Percentiles rank a stretch among this genome's conserved stretches.
Conservation (phyloP, 768 basidiomycete species). For the Hypsizygus marmoreus region DNA sequence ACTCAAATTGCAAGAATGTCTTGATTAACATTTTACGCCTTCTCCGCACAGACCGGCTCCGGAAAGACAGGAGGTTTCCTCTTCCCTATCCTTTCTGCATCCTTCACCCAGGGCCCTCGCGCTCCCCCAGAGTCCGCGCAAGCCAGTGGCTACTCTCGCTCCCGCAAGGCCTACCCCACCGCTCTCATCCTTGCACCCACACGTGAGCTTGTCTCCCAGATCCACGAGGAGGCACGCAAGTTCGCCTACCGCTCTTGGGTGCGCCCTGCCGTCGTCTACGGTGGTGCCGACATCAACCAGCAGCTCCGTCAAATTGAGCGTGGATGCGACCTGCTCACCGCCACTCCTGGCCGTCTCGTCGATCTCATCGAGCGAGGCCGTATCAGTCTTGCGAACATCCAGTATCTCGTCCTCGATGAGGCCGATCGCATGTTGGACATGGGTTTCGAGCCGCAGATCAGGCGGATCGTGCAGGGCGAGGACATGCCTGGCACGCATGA, state of each 20-base stretch:
- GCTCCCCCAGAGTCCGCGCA: constrained; percentile 59
- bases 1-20: constrained; percentile 7
- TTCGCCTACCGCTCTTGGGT: constrained; percentile 99
- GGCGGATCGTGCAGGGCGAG: constrained; percentile 95
- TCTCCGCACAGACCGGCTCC: constrained; percentile 83
- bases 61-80: constrained; percentile 99
- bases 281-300: constrained; percentile 96
- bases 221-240: constrained; percentile 98
- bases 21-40: constrained; percentile 9
- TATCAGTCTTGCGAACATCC: constrained; percentile 94
- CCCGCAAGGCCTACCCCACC: constrained; percentile 93
- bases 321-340: constrained; percentile 95
- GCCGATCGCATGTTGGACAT: constrained; percentile 99
- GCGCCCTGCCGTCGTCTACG: constrained; percentile 97
- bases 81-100: constrained; percentile 96
- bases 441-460: constrained; percentile 99
- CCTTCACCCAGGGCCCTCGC: constrained; percentile 82
- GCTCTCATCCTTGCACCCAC: constrained; percentile 98
- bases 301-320: constrained; percentile 94
- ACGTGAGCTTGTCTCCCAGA: constrained; percentile 98
- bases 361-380: constrained; percentile 98
- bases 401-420: constrained; percentile 98
- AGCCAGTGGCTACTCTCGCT: constrained; percentile 56
- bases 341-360: constrained; percentile 96
- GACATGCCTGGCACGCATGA: constrained; percentile 95